These are phyloP conservation scores for Aotearoamyces nothofagi DNA, from an alignment of 2,329 filamentous ascomycete species.

Conservation along the genomic window DNA sequence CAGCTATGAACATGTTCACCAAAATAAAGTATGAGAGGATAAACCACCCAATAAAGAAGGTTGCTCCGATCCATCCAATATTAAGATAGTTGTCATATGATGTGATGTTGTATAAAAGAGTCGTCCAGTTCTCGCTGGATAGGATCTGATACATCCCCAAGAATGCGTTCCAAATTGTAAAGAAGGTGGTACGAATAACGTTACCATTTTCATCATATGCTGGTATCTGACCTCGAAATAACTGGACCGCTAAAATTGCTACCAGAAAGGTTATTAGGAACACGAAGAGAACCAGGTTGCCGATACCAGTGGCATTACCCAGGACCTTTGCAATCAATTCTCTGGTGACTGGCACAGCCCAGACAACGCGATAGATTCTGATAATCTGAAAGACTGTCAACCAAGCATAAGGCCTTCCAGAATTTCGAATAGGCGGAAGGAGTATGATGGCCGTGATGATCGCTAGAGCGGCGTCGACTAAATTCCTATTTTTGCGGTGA, in stretches of 20 bases:
- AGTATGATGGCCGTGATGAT: slow-evolving; percentile 75
- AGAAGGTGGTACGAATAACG: slow-evolving; percentile 59
- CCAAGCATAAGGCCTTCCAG: slow-evolving; percentile 66
- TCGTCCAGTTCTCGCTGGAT: slow-evolving; percentile 93
- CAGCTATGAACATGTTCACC: slow-evolving; percentile 99
- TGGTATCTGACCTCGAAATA: slow-evolving; percentile 80
- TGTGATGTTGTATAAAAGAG: slow-evolving; percentile 71
- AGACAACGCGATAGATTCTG: slow-evolving; percentile 78
- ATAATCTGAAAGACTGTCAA: slow-evolving; percentile 88
- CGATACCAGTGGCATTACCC: slow-evolving; percentile 80
- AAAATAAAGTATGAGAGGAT: slow-evolving; percentile 91
- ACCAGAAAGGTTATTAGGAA: slow-evolving; percentile 90
- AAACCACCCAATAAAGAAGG: slow-evolving; percentile 91
- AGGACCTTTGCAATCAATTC: slow-evolving; percentile 79
- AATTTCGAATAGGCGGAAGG: slow-evolving; percentile 62
- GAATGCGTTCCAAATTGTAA: slow-evolving; percentile 88
- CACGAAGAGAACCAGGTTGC: slow-evolving; percentile 90
- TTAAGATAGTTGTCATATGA: slow-evolving; percentile 45
- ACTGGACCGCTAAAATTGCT: slow-evolving; percentile 82
- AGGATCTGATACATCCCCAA: slow-evolving; percentile 95
- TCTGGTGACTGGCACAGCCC: slow-evolving; percentile 76
- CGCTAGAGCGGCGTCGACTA: slow-evolving; percentile 67
- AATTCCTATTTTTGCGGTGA: slow-evolving; percentile 55
- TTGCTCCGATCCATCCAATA: slow-evolving; percentile 84
- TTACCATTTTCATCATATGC: slow-evolving; percentile 43